Conservation (phyloP, 108 stramenopile genomes). For the Nannochloropsis granulata region DNA sequence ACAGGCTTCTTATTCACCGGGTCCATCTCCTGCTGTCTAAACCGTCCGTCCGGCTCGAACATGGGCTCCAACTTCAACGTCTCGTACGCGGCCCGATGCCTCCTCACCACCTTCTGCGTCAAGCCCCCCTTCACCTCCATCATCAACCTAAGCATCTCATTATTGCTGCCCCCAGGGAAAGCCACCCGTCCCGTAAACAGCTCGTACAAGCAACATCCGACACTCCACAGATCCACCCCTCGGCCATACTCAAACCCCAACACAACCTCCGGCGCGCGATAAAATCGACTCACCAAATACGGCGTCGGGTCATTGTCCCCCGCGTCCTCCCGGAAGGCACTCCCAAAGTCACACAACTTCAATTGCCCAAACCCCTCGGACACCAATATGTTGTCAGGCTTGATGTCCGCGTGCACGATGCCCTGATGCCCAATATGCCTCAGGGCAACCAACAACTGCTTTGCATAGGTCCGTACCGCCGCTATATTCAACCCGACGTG, state of each 20-base stretch:
- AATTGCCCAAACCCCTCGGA: conserved; percentile 57
- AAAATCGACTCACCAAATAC: conserved; percentile 92
- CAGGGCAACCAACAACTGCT: conserved; percentile 74
- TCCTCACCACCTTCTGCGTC: conserved; percentile 49
- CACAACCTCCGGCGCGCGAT: conserved; percentile 97
- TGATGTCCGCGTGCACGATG: conserved; percentile 92
- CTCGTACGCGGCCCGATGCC: conserved; percentile 33
- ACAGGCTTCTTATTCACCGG: conserved; percentile 29
- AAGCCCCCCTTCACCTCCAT: conserved; percentile 82
- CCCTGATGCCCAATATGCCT: conserved; percentile 56
- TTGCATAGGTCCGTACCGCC: conserved; percentile 72
- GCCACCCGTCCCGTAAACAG: conserved; percentile 78
- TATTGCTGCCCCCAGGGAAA: conserved; percentile 79
- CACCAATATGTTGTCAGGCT: conserved; percentile 96
- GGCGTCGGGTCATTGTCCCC: conserved; percentile 72
- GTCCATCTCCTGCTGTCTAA: conserved; percentile 36
- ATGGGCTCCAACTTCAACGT: conserved; percentile 33
- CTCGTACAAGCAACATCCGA: conserved; percentile 78
- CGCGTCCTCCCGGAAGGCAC: conserved; percentile 64
- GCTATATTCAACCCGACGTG: conserved; percentile 49
- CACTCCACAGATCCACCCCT: conserved; percentile 59
- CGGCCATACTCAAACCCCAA: conserved; percentile 77
- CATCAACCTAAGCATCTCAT: conserved; percentile 78
- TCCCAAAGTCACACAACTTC: conserved; percentile 79
- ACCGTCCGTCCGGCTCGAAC: conserved; percentile 32